Base-by-base conservation (phyloP, 2,329 filamentous ascomycete genomes). In the Diplocarpon mali region DNA sequence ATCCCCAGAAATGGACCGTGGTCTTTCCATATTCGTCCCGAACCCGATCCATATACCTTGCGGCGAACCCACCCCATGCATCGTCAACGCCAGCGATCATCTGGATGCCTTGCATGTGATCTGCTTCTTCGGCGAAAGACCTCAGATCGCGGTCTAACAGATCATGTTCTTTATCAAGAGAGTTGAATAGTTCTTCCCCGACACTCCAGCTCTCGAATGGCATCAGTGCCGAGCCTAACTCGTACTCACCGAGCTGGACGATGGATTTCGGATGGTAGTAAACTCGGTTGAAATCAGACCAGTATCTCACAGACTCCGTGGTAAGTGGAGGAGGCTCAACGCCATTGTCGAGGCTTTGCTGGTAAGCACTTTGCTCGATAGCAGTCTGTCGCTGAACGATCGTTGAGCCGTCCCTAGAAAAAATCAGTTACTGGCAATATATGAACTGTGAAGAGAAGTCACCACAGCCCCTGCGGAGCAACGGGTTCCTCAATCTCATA, bases 201-300 rank as follows among this genome's bases (percentile, higher is more conserved):
- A 75, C 70, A 27, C 67, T 64, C 76, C 80, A 92, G 47, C 78
- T 80, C 61, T 92, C 83, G 57, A 94, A 94, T 0, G 89, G 86
- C 72, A 82, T 81, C 24, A 90, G 69, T 36, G 76, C 72, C 2
- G 87, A 90, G 60, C 85, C 80, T 30, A 94, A 69, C 61, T 93
- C 86, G 59, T 85, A 93, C 58, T 95, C 87, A 60, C 84, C 84
- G 12, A 96, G 70, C 60, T 94, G 89, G 9, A 94, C 72, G 43
- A 95, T 76, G 11, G 88, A 95, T 44, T 77, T 78, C 8, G 92
- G 92, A 61, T 96, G 89, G 61, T 85, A 95, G 65, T 80, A 98
- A n/a, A 92, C 76, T 20, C 87, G 78, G 55, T 86, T 93, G 65
- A 88, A 96, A 64, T 98, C 92, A 28, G 88, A 94, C 90, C 92